These are phyloP conservation scores for Polygonum aviculare DNA, from an alignment of 148 eudicot genomes.

Conservation along the genomic window DNA sequence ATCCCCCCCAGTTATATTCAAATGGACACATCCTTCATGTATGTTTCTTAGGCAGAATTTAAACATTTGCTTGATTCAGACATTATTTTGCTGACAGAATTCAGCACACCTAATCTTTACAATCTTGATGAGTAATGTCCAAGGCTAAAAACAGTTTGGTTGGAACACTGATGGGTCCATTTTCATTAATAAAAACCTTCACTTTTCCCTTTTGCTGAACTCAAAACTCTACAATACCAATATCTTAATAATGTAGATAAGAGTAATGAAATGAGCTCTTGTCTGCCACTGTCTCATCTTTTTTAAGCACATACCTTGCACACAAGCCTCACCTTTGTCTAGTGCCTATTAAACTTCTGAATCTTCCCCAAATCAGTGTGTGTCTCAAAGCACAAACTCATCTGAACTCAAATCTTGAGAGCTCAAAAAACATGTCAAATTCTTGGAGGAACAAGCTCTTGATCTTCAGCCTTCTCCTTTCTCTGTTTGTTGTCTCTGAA, in stretches of 20 bases:
- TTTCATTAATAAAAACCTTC: background rate
- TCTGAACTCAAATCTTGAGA: background rate
- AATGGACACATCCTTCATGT: background rate
- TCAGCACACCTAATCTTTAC: background rate
- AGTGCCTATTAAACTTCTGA: conserved; percentile 17
- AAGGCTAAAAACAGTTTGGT: conserved; percentile 1
- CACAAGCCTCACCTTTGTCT: conserved; percentile 59
- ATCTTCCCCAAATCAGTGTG: background rate
- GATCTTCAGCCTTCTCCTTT: conserved; percentile 28
- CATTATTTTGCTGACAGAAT: too few species aligned
- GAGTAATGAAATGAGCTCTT: conserved; percentile 13
- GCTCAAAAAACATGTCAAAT: conserved; percentile 20
- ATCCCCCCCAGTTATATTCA: background rate
- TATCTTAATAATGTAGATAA: background rate
- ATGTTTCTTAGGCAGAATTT: background rate
- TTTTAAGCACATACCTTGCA: conserved; percentile 60
- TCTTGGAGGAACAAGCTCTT: conserved; percentile 30
- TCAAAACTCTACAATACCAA: background rate
- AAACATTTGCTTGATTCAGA: too few species aligned
- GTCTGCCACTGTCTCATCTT: conserved; percentile 88
- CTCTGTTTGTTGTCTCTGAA: conserved; percentile 40
- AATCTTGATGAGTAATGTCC: background rate
- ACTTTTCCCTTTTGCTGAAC: conserved; percentile 5
- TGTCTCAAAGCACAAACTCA: background rate
- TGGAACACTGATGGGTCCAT: background rate